Base-by-base conservation (phyloP, 257 asterid species). In the Penstemon barbatus region DNA sequence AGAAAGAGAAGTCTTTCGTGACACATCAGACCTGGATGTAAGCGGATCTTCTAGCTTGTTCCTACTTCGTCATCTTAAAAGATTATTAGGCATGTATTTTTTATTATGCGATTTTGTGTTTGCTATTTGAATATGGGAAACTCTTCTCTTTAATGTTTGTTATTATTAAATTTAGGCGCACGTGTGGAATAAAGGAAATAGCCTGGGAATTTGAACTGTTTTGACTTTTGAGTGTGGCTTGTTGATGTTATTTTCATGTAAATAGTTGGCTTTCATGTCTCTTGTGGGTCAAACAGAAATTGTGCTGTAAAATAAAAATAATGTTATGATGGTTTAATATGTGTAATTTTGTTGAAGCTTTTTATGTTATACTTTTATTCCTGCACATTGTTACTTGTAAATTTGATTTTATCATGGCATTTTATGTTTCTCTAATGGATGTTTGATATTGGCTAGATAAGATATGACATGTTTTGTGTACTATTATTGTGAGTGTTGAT, bases 1-100 rank as follows among this genome's bases (percentile, higher is more conserved):
- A 79, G 65, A 65, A 70, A 1, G 83, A 76, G 77, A 79, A 67
- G 49, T 63, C 95, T 57, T 72, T 61, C 75, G 25, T 63, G 80
- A 74, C 81, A 39, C 85, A 65, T n/a, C 81, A 71, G 76, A 63
- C 77, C 58, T 81, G 92, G 95, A 73, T 80, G 84, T 84, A 73
- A 89, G 75, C 8, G 68, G 74, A 51, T 67, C 67, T 55, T 53
- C 18, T 55, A 5, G 52, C 68, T 51, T 62, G 56, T 67, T 65
- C 74, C 60, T 44, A 55, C n/a, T 38, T 61, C 39, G 40, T 48
- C 68, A 36, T 48, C 68, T 53, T 42, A 19, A 45, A 63, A 42
- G 66, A 25, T 43, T 48, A 25, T 44, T 60, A 42, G 69, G 33
- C 49, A 52, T 70, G 74, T 70, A 48, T 39, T 75, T 49, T 55